Evolutionary conservation across 345 rosid genomes (phyloP).

Genomic region (Clausena lansium): DNA sequence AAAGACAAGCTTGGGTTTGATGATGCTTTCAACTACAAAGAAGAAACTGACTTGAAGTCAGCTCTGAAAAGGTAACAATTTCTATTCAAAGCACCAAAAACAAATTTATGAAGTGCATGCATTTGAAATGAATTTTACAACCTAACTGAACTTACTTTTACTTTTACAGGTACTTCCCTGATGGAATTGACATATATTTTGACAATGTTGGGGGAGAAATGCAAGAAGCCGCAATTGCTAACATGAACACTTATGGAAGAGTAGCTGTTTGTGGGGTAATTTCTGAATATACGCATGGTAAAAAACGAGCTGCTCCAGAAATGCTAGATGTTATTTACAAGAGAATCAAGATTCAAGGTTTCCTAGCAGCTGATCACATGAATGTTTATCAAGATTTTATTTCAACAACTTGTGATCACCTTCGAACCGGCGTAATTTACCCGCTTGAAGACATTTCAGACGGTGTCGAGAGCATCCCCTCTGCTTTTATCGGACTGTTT

Average conservation of each 20-base stretch:
- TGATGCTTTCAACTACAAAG: slow-evolving; percentile 56
- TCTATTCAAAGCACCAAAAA: not conserved
- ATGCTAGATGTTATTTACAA: slow-evolving; percentile 46
- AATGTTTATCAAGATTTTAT: slow-evolving; percentile 32
- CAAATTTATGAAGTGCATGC: not conserved
- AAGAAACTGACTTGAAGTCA: slow-evolving; percentile 39
- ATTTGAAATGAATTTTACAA: not conserved
- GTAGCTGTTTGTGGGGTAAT: slow-evolving; percentile 54
- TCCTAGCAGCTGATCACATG: slow-evolving; percentile 35
- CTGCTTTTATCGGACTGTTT: slow-evolving; percentile 42
- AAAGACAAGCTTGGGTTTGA: slow-evolving; percentile 53
- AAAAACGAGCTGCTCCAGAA: slow-evolving; percentile 36
- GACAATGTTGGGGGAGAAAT: slow-evolving; percentile 61
- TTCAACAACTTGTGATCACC: slow-evolving; percentile 37
- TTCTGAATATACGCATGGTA: slow-evolving; percentile 35
- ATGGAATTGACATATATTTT: slow-evolving; percentile 60
- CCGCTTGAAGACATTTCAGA: slow-evolving; percentile 45
- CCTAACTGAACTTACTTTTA: not conserved
- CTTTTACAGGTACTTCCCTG: slow-evolving; percentile 44
- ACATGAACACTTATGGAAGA: slow-evolving; percentile 51
- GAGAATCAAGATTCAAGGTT: slow-evolving; percentile 54
- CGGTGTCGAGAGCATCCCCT: slow-evolving; percentile 50
- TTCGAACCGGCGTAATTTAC: slow-evolving; percentile 24
- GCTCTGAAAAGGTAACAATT: slow-evolving; percentile 35
- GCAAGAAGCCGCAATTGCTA: slow-evolving; percentile 47